Evolutionary conservation across 2,329 filamentous ascomycete species (phyloP).

Genomic region (Exophiala sp.): DNA sequence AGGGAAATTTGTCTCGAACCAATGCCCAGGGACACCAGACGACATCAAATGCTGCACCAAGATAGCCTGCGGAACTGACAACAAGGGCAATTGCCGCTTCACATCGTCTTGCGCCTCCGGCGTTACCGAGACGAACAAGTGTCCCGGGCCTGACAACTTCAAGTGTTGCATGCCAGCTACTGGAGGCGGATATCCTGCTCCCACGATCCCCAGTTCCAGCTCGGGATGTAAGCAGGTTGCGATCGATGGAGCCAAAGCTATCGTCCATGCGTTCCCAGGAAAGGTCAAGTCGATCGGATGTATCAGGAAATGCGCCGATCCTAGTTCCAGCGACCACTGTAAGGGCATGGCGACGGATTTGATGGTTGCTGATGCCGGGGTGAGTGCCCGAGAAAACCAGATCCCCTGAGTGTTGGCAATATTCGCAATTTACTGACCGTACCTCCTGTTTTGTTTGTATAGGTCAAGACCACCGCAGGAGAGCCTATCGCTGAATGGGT

Average conservation of each 20-base stretch:
- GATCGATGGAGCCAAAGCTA: constrained; percentile 24
- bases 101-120: constrained; percentile 21
- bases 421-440: not conserved
- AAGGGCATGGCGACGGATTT: constrained; percentile 33
- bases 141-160: constrained; percentile 28
- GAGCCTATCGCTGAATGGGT: constrained; percentile 46
- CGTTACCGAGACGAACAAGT: constrained; percentile 21
- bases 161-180: constrained; percentile 27
- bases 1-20: constrained; percentile 37
- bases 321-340: constrained; percentile 28
- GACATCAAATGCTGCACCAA: constrained; percentile 29
- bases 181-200: constrained; percentile 15
- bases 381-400: no score
- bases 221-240: constrained; percentile 26
- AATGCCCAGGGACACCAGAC: constrained; percentile 30
- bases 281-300: constrained; percentile 28
- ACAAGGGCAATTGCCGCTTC: constrained; percentile 27
- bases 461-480: constrained; percentile 38
- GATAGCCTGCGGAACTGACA: constrained; percentile 16
- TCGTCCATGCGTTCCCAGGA: constrained; percentile 26
- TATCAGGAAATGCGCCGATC: constrained; percentile 26
- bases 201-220: constrained; percentile 19
- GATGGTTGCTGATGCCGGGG: constrained; percentile 30
- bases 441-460: not conserved
- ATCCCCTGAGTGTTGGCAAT: no score